Base-by-base conservation (phyloP, 306 rosid genomes). In the Begonia peltatifolia region DNA sequence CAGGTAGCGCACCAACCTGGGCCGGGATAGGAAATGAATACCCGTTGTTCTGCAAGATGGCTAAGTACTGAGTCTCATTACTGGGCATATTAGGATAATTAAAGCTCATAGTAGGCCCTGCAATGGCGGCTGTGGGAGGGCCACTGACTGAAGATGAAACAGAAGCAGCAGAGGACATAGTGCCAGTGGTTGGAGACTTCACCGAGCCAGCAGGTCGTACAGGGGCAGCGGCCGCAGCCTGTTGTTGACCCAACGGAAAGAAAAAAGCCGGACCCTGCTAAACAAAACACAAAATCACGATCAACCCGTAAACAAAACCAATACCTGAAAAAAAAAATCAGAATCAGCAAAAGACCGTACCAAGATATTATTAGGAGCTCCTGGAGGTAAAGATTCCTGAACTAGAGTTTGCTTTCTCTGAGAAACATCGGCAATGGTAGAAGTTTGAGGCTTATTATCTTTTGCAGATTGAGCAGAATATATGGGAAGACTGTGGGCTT, bases 221-320 rank as follows among this genome's bases (percentile, higher is more conserved):
- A 50, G 94, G 71, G 35, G 88, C 71, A 14, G 92, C 83, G 1
- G 79, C 84, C 0, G 84, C 96, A 3, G 87, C 84, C 65, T 86
- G 99, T 63, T 81, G 99, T 76, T 92, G 99, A 60, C 77, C 73
- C 73, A 92, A 23, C 1, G 96, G 99, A 69, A 92, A 66, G 55
- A 92, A 77, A 67, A 92, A 86, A 53, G 99, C 68, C 62, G 96
- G 96, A 6, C 81, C 94, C 20, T 90, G 99, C 93, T 92, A n/a
- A 7, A 15, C 16, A 0, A 20, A 35, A 6, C 55, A 16, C 15
- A 35, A 15, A 17, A 14, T 44, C 14, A 44, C 48, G 12, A n/a
- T 10, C 14, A 44, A 44, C 48, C 12, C 12, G 2, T 4, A 44
- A 11, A 42, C 12, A n/a, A 44, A 44, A 12, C 11, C 46, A 43